Conservation (phyloP, 1,284 basidiomycete genomes). For the Naganishia sp. region DNA sequence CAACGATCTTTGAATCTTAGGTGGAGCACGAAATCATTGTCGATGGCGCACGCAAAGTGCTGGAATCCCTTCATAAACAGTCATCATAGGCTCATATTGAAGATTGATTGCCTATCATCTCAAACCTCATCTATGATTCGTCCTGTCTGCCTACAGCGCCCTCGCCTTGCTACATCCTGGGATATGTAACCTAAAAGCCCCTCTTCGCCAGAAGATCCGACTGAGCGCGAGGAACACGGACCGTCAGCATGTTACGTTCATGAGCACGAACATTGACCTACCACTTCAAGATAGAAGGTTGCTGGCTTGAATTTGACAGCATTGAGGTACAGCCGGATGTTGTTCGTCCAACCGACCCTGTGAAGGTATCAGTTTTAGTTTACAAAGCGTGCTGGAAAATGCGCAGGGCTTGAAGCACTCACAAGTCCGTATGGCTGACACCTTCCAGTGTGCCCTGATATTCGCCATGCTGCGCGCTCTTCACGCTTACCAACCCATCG, state of each 20-base stretch:
- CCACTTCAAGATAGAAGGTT: conserved; percentile 82
- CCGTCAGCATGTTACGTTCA: neutral
- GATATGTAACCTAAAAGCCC: conserved; percentile 41
- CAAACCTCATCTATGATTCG: conserved; percentile 13
- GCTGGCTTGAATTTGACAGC: conserved; percentile 84
- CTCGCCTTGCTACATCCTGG: neutral
- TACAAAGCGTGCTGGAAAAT: neutral
- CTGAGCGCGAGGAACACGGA: conserved; percentile 30
- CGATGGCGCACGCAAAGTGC: conserved; percentile 69
- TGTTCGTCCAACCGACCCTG: conserved; percentile 57
- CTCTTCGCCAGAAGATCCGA: conserved; percentile 52
- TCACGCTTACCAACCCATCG: conserved; percentile 82
- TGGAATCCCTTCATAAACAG: conserved; percentile 57
- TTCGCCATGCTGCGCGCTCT: conserved; percentile 73
- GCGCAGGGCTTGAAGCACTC: conserved; percentile 33
- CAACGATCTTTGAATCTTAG: conserved; percentile 28
- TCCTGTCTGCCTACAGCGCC: neutral
- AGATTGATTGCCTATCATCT: neutral
- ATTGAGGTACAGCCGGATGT: conserved; percentile 63
- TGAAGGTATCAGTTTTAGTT: neutral
- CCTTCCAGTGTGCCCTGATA: conserved; percentile 73
- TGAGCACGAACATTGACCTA: conserved; percentile 36
- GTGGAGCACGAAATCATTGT: conserved; percentile 92
- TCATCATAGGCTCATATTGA: neutral
- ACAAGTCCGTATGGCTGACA: conserved; percentile 92